phyloP scores from a whole-genome alignment of 768 basidiomycete genomes.

The Termitomyces sp. region DNA sequence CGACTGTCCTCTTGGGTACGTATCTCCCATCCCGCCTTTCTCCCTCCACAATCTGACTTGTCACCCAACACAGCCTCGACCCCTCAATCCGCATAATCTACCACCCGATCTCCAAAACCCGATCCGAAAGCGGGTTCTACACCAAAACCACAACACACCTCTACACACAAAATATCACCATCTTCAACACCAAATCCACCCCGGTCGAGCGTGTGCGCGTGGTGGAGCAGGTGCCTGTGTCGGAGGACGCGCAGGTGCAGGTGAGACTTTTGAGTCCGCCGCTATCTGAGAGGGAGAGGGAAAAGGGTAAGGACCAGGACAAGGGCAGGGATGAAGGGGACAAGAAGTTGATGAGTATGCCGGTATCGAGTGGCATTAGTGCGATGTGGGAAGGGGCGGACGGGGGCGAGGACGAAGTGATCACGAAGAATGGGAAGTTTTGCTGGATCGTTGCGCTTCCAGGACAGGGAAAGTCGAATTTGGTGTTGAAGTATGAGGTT shows the following conservation, averaged over 20 bases:
- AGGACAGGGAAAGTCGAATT: not conserved
- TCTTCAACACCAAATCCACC: slow-evolving; percentile 19
- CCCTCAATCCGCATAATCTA: slow-evolving; percentile 23
- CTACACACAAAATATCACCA: slow-evolving; percentile 19
- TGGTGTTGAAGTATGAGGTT: slow-evolving; percentile 2
- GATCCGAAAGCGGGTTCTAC: slow-evolving; percentile 20
- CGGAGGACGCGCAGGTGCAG: slow-evolving; percentile 14
- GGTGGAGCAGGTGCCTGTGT: slow-evolving; percentile 20
- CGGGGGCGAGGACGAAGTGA: slow-evolving; percentile 5
- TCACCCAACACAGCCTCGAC: slow-evolving; percentile 14
- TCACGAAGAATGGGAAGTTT: slow-evolving; percentile 12
- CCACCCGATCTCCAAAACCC: slow-evolving; percentile 19
- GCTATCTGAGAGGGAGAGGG: not conserved
- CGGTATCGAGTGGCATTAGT: slow-evolving; percentile 13
- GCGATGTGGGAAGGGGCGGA: slow-evolving; percentile 24
- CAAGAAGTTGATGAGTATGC: slow-evolving; percentile 3
- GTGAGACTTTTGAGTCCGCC: slow-evolving; percentile 1
- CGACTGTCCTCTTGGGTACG: slow-evolving; percentile 25
- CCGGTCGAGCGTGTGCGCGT: slow-evolving; percentile 14
- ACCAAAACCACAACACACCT: slow-evolving; percentile 17
- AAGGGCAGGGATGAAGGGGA: not conserved
- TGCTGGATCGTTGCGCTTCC: not conserved
- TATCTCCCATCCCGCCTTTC: not conserved
- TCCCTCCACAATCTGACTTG: not conserved
- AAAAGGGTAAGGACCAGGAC: not conserved